Percentiles rank a stretch among this genome's conserved stretches.
phyloP scores from a whole-genome alignment of 2,329 filamentous ascomycete genomes.

The Claviceps purpurea region DNA sequence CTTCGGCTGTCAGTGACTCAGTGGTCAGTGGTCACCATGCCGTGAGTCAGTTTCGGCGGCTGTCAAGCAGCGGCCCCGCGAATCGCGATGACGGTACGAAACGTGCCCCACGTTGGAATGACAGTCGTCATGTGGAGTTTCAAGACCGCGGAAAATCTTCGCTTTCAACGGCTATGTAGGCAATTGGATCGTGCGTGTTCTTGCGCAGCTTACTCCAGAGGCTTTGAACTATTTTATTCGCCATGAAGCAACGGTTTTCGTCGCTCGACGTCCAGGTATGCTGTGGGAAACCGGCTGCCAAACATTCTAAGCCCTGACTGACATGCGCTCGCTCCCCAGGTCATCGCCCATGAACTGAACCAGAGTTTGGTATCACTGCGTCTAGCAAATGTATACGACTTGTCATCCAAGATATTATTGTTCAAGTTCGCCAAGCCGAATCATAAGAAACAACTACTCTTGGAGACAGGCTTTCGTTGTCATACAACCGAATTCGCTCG shows the following conservation, averaged over 20 bases:
- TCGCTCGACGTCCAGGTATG: constrained; percentile 62
- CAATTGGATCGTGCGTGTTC: not conserved
- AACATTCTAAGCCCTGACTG: constrained; percentile 2
- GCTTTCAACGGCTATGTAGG: too few relatives aligned
- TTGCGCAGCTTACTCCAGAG: not conserved
- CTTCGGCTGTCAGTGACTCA: constrained; percentile 7
- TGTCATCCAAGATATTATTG: constrained; percentile 88
- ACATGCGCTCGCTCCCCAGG: constrained; percentile 33
- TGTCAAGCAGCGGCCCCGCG: constrained; percentile 5
- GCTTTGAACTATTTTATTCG: not conserved
- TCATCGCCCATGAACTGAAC: constrained; percentile 88
- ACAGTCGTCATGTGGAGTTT: not conserved
- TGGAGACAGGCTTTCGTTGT: constrained; percentile 92
- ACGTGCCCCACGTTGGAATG: constrained; percentile 4
- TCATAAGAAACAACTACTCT: constrained; percentile 74
- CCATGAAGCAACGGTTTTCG: constrained; percentile 69
- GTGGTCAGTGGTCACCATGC: constrained; percentile 5
- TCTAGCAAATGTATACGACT: constrained; percentile 87
- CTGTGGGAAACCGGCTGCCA: not conserved
- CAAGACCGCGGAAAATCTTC: not conserved
- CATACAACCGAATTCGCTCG: constrained; percentile 86
- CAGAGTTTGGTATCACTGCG: constrained; percentile 62
- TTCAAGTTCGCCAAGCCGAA: constrained; percentile 90
- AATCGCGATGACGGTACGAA: constrained; percentile 1
- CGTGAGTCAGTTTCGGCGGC: constrained; percentile 1